Evolutionary conservation across 108 stramenopile species (phyloP).

Genomic region (Tribonema minus): DNA sequence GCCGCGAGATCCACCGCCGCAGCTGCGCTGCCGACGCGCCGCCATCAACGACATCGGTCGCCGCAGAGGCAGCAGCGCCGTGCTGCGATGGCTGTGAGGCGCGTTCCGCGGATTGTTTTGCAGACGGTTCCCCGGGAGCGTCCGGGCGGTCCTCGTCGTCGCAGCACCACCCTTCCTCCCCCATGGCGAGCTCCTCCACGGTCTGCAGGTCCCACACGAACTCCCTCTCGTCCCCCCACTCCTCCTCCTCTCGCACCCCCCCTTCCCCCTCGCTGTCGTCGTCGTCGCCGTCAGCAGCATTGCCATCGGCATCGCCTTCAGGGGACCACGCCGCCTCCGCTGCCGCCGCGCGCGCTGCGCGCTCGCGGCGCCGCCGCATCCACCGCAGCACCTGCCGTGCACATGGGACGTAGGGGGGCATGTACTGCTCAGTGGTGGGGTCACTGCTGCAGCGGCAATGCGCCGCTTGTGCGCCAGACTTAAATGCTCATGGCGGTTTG

Average conservation of each 20-base stretch:
- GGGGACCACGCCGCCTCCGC: neutral
- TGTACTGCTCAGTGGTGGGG: too few species aligned
- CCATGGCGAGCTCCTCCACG: constrained; percentile 39
- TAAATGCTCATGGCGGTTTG: too few species aligned
- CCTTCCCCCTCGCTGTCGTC: constrained; percentile 4
- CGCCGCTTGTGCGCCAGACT: too few species aligned
- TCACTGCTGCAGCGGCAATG: too few species aligned
- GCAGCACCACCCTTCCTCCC: constrained; percentile 26
- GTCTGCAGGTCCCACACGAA: constrained; percentile 31
- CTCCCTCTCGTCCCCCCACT: neutral
- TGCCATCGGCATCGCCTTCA: neutral
- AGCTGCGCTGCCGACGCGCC: neutral
- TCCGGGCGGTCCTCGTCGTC: neutral
- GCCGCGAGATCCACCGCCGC: neutral
- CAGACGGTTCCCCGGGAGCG: neutral
- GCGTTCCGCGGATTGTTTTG: neutral
- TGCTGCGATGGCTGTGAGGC: neutral
- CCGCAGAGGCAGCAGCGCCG: too few species aligned
- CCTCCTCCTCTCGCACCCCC: too few species aligned
- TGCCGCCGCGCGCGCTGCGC: neutral
- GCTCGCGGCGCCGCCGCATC: too few species aligned
- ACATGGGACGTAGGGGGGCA: too few species aligned
- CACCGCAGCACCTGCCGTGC: too few species aligned
- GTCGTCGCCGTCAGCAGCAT: neutral
- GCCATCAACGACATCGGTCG: neutral